Conservation (phyloP, 352 stramenopile species). For the Globisporangium nunn region DNA sequence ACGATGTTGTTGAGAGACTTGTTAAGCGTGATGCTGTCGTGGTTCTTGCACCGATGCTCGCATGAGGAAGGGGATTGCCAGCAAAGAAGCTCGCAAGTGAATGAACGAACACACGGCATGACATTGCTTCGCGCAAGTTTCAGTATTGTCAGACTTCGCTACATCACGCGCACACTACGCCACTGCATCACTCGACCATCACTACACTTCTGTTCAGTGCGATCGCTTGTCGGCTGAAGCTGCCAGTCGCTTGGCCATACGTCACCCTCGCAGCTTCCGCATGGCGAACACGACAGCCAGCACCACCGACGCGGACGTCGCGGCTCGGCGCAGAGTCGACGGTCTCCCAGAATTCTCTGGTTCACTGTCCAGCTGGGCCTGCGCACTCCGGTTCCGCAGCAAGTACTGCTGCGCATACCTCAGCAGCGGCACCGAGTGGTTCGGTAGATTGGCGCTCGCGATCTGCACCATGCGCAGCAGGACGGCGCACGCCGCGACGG, state of each 20-base stretch:
- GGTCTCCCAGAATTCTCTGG: neutral
- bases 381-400: conserved; percentile 23
- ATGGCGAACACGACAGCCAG: conserved; percentile 29
- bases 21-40: too few relatives aligned
- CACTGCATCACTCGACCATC: too few relatives aligned
- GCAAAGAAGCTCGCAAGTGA: too few relatives aligned
- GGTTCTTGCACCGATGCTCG: too few relatives aligned
- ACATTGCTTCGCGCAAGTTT: too few relatives aligned
- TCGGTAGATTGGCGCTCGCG: conserved; percentile 25
- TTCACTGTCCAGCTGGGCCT: conserved; percentile 6
- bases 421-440: conserved; percentile 25
- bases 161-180: too few relatives aligned
- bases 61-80: too few relatives aligned
- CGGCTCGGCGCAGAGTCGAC: conserved; percentile 16
- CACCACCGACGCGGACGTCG: conserved; percentile 33
- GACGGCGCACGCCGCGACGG: conserved; percentile 49
- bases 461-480: conserved; percentile 45
- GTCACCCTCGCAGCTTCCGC: conserved; percentile 17
- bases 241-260: neutral
- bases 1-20: too few relatives aligned
- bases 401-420: conserved; percentile 32
- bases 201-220: too few relatives aligned
- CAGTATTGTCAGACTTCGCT: too few relatives aligned
- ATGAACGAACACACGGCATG: too few relatives aligned
- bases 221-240: too few relatives aligned